Evolutionary conservation across 805 yeast genomes (phyloP).

Genomic region (Candida coleopterorum): DNA sequence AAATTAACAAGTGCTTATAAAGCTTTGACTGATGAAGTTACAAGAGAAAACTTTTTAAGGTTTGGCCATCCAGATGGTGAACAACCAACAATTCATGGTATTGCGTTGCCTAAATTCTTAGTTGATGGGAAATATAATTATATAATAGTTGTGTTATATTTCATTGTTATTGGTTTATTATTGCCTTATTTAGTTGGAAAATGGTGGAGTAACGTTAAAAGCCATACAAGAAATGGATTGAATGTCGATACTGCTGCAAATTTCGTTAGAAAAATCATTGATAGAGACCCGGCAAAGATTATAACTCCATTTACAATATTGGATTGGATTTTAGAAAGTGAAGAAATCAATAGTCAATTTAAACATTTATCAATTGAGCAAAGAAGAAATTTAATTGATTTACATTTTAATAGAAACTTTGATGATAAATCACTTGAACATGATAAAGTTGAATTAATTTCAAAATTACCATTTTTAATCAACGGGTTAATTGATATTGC

Average conservation of each 20-base stretch:
- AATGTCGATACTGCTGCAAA: constrained; percentile 78
- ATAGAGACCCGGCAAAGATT: constrained; percentile 65
- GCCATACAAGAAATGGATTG: constrained; percentile 77
- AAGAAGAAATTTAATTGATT: constrained; percentile 47
- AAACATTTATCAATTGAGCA: constrained; percentile 41
- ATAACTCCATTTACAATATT: constrained; percentile 55
- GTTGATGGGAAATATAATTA: constrained; percentile 79
- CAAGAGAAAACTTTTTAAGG: constrained; percentile 73
- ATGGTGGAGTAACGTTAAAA: constrained; percentile 87
- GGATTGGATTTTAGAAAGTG: constrained; percentile 58
- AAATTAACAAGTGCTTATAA: constrained; percentile 87
- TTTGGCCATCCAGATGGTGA: constrained; percentile 99
- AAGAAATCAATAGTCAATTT: constrained; percentile 51
- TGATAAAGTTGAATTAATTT: constrained; percentile 51
- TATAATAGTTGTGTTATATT: constrained; percentile 57
- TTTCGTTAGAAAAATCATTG: constrained; percentile 68
- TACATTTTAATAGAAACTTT: constrained; percentile 54
- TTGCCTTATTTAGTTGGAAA: constrained; percentile 76
- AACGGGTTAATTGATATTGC: constrained; percentile 78
- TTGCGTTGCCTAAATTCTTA: constrained; percentile 88
- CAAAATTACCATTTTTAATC: constrained; percentile 61
- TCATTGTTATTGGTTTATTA: constrained; percentile 66
- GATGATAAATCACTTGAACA: constrained; percentile 21
- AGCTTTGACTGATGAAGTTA: constrained; percentile 85
- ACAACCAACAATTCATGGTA: constrained; percentile 83